phyloP scores from a whole-genome alignment of 352 stramenopile species.

The Phytopythium kandeliae region DNA sequence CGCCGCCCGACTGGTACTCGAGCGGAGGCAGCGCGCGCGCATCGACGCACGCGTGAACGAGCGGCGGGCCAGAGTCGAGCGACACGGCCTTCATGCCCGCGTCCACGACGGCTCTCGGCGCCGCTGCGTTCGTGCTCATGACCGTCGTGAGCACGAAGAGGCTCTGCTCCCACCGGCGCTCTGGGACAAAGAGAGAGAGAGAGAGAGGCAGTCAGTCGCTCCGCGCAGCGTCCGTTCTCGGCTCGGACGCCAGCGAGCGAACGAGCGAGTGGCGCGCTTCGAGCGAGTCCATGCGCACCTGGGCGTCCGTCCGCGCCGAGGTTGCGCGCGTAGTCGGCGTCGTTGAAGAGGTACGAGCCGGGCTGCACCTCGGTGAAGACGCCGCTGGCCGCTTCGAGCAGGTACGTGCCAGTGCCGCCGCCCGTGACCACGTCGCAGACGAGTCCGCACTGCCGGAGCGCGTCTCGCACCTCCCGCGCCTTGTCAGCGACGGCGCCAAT shows the following conservation, averaged over 20 bases:
- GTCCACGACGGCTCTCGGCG: slow-evolving; percentile 55
- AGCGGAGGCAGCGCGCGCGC: slow-evolving; percentile 27
- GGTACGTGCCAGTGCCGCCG: slow-evolving; percentile 62
- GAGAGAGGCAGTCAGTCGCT: no score
- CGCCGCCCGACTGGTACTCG: slow-evolving; percentile 51
- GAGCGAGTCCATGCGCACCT: not conserved
- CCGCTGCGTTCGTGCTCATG: slow-evolving; percentile 42
- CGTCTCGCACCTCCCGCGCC: slow-evolving; percentile 32
- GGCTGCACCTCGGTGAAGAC: slow-evolving; percentile 78
- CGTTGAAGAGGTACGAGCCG: slow-evolving; percentile 74
- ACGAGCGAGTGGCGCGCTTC: no score
- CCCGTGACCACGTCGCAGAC: slow-evolving; percentile 64
- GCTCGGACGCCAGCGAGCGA: no score
- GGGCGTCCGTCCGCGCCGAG: slow-evolving; percentile 26
- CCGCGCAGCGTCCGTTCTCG: no score
- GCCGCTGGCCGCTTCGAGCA: slow-evolving; percentile 47
- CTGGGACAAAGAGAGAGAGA: slow-evolving; percentile 6
- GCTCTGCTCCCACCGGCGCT: slow-evolving; percentile 51
- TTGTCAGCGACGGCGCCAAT: slow-evolving; percentile 36
- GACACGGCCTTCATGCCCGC: slow-evolving; percentile 70
- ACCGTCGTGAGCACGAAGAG: slow-evolving; percentile 70
- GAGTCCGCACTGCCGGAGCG: slow-evolving; percentile 20
- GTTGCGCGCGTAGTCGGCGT: slow-evolving; percentile 67
- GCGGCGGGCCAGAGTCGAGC: slow-evolving; percentile 51
- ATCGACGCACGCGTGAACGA: slow-evolving; percentile 42